Percentiles rank a stretch among this genome's conserved stretches.
Evolutionary conservation across 139 green algal genomes (phyloP).

Genomic region (Coelastrella sp.): DNA sequence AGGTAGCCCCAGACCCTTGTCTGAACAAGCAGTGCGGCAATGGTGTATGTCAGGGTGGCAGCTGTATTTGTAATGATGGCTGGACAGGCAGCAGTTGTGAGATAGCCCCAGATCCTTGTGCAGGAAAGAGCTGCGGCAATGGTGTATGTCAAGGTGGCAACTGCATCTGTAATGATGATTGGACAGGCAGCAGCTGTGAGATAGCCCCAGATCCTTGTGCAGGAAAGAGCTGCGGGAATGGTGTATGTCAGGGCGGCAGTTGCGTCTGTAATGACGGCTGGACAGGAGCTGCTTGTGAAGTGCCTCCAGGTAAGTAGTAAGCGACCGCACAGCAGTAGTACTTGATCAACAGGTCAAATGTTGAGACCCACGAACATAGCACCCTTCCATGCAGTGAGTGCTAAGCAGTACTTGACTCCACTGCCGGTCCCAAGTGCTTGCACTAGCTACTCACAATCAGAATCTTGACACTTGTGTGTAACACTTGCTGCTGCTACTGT

Average conservation of each 20-base stretch:
- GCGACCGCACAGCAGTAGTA: not conserved
- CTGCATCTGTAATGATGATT: not conserved
- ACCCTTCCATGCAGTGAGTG: too few relatives aligned
- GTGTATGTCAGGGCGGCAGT: not conserved
- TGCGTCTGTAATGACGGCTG: not conserved
- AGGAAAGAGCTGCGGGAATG: not conserved
- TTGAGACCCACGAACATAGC: not conserved
- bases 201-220: not conserved
- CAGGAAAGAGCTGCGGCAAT: not conserved
- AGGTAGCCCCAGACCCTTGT: not conserved
- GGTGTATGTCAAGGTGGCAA: too few relatives aligned
- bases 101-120: not conserved
- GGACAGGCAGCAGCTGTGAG: not conserved
- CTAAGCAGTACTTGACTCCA: too few relatives aligned
- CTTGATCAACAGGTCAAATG: not conserved
- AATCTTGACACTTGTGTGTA: too few relatives aligned
- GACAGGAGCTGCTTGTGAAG: slow-evolving; percentile 4
- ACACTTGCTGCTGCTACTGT: too few relatives aligned
- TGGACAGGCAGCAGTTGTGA: not conserved
- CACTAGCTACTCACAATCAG: too few relatives aligned
- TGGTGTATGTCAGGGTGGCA: not conserved
- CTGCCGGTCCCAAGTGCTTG: too few relatives aligned
- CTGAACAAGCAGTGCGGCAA: not conserved
- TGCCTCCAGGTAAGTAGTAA: not conserved
- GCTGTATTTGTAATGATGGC: not conserved